Base-by-base conservation (phyloP, 257 asterid genomes). In the Rubia yunnanensis region DNA sequence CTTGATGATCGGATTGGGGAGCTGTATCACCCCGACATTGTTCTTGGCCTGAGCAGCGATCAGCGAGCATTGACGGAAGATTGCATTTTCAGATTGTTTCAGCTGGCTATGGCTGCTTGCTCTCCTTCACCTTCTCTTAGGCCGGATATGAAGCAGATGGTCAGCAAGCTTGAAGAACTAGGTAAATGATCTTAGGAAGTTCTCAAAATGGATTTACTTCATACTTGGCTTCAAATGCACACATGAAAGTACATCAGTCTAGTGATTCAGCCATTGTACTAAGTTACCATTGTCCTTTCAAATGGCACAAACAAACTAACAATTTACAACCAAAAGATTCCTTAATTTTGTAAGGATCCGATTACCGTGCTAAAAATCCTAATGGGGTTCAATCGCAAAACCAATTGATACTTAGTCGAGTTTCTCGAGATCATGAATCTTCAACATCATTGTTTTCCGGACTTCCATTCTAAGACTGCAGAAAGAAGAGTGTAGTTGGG, bases 21-120 rank as follows among this genome's bases (percentile, higher is more conserved):
- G 11, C 71, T 87, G 76, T 85, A 80, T 74, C 91, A 79, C 64
- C 96, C 92, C 0, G 79, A 74, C 10, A 76, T 88, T 80, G 77
- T 86, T 50, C 72, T 73, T n/a, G 82, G 88, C 34, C 72, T 79
- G 28, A 81, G 71, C 65, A 63, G 73, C 5, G 88, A 75, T 41
- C 73, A 76, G 75, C 73, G 70, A 66, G 77, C 62, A 0, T 73
- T 28, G 7, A 74, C 59, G 0, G 85, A 89, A 74, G 90, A 83
- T 66, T 67, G 76, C 27, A 62, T 88, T 50, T 55, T 83, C 62
- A 72, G 76, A 73, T 70, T 80, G 65, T 88, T 84, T 78, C 91
- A 85, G 52, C 86, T 92, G 8, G 94, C 98, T 0, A 78, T 84
- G 94, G 95, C 92, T 67, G 89, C 96, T 65, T 92, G 98, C 61